Evolutionary conservation across 2,329 filamentous ascomycete genomes (phyloP).

Genomic region (Cercospora sojina): DNA sequence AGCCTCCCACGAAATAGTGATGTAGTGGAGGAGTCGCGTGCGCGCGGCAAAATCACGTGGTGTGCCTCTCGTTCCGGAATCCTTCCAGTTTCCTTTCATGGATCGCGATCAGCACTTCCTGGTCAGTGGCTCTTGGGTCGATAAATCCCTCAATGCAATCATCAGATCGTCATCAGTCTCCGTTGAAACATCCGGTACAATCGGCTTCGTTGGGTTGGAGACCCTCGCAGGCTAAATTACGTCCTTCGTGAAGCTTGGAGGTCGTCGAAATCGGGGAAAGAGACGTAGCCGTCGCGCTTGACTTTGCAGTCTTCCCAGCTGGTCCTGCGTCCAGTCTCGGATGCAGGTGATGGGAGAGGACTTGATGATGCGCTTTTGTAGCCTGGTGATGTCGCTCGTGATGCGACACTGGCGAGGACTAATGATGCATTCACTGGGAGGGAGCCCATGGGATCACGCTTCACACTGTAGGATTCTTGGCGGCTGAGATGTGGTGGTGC

Average conservation of each 20-base stretch:
- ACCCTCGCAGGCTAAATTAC: slow-evolving; percentile 1
- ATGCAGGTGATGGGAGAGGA: slow-evolving; percentile 24
- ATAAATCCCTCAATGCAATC: slow-evolving; percentile 6
- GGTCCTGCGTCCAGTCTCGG: slow-evolving; percentile 25
- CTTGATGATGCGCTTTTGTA: slow-evolving; percentile 25
- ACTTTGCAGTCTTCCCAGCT: slow-evolving; percentile 37
- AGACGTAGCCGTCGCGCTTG: slow-evolving; percentile 37
- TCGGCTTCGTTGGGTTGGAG: background rate
- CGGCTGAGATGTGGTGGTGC: slow-evolving; percentile 34
- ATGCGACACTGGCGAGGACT: slow-evolving; percentile 29
- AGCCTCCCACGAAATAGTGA: background rate
- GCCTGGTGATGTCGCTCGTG: slow-evolving; percentile 27
- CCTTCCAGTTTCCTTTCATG: slow-evolving; percentile 1
- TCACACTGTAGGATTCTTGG: slow-evolving; percentile 32
- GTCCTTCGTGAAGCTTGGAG: slow-evolving; percentile 16
- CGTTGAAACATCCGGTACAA: background rate
- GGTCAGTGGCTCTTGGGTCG: background rate
- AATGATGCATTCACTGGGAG: slow-evolving; percentile 24
- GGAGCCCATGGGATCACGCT: slow-evolving; percentile 22
- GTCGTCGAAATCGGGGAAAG: slow-evolving; percentile 37
- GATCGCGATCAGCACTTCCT: slow-evolving; percentile 1
- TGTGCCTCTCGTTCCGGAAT: background rate
- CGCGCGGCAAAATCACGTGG: background rate
- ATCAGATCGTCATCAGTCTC: background rate
- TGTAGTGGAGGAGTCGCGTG: background rate